A percentile compares a stretch with the other conserved stretches of the same genome.
Conservation (phyloP, 305 asterid species). For the Caryopteris hybrid region DNA sequence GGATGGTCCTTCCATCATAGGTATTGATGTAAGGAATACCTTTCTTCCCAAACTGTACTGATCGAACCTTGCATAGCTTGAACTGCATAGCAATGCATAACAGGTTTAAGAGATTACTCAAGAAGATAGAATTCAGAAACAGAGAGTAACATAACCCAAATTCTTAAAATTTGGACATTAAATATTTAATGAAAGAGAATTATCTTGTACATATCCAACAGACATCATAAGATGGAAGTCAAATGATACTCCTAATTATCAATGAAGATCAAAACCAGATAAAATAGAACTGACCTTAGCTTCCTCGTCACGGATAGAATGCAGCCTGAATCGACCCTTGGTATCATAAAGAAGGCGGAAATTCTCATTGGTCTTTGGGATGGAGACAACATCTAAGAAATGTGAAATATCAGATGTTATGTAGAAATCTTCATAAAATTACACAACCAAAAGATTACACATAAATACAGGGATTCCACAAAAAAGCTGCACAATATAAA, state of each 20-base stretch:
- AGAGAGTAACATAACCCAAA: background rate
- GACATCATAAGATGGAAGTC: too few species aligned
- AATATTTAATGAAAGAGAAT: too few species aligned
- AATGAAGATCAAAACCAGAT: background rate
- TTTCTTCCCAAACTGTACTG: constrained; percentile 40
- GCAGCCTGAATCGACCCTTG: constrained; percentile 42
- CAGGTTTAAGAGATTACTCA: background rate
- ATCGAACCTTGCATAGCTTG: constrained; percentile 38
- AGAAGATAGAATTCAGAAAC: background rate
- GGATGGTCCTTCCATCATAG: constrained; percentile 39
- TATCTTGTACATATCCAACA: too few species aligned
- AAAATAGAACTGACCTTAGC: constrained; percentile 19
- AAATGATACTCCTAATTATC: too few species aligned
- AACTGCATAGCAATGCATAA: constrained; percentile 19
- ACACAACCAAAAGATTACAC: background rate
- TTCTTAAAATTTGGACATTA: too few species aligned
- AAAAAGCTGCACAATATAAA: background rate
- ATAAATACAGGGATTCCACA: background rate
- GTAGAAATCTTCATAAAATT: background rate
- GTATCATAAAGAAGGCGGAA: constrained; percentile 43
- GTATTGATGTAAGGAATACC: constrained; percentile 41
- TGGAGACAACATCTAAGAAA: constrained; percentile 36
- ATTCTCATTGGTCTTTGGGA: constrained; percentile 39
- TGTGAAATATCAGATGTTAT: background rate
- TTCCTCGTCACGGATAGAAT: constrained; percentile 34